Evolutionary conservation across 345 rosid species (phyloP), one percentile per base, ranked within the genome.

Genomic region (Trapa incisa): DNA sequence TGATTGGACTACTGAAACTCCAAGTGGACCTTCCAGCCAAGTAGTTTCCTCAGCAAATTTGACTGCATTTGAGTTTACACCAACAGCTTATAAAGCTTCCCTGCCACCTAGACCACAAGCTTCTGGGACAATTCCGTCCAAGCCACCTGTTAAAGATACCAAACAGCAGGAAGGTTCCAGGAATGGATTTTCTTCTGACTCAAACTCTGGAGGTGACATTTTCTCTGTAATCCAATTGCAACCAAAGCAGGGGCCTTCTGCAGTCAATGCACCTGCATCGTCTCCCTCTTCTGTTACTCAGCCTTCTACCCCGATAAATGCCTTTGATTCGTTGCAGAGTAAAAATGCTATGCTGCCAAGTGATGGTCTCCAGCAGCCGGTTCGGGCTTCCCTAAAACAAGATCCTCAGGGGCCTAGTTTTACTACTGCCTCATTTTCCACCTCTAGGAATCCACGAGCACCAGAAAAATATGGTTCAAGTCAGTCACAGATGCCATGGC

Each of bases 201-300:
- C 99, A 67, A 81, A 78, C 74, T 89, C 84, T 50, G 95, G 95
- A 68, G 91, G 89, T 67, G 96, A 84, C 78, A 89, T 81, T 39
- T 87, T 91, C 79, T 75, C 97, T 66, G 83, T 77, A 67, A 16
- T 75, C 72, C 82, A 91, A 71, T 65, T 77, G 17, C 87, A 82
- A 80, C 77, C 83, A 75, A 77, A 75, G 68, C 87, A 81, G 73
- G 77, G 70, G 62, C 71, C 84, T 42, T 72, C 87, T 65, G 66
- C 77, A 37, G 75, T 77, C 45, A 77, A 77, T 72, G 37, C 81
- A 65, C 68, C 80, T 22, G 70, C 63, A 57, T 45, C 47, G 6
- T 45, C 48, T 45, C 11, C 48, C 48, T 2, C 48, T 45, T 45
- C 48, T 6, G 8, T 13, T 45, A 45, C 11, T 7, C 48, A 45